Percentiles rank a stretch among this genome's conserved stretches.
These are phyloP conservation scores for Trichophyton mentagrophytes DNA, from an alignment of 2,329 filamentous ascomycete genomes.

Conservation along the genomic window DNA sequence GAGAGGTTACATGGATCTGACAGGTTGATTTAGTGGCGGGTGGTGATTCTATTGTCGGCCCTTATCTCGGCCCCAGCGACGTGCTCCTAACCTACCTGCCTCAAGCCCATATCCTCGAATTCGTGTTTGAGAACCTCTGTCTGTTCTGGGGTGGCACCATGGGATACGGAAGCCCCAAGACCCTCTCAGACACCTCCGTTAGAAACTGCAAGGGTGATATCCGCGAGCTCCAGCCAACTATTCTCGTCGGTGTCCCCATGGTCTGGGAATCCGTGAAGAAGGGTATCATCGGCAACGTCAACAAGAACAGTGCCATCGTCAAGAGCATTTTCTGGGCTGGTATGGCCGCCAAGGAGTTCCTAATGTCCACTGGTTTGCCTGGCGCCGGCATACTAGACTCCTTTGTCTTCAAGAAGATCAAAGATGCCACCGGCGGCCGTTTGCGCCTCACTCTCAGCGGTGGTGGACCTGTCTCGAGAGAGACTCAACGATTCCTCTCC, in stretches of 20 bases:
- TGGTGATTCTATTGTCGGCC: slow-evolving; percentile 62
- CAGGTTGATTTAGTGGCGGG: slow-evolving; percentile 51
- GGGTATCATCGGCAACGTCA: slow-evolving; percentile 71
- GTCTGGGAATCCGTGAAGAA: slow-evolving; percentile 98
- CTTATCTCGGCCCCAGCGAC: slow-evolving; percentile 65
- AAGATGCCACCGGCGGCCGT: slow-evolving; percentile 74
- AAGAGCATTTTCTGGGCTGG: slow-evolving; percentile 67
- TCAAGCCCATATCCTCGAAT: slow-evolving; percentile 90
- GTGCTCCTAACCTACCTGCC: slow-evolving; percentile 81
- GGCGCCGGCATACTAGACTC: slow-evolving; percentile 57
- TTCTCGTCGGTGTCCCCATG: slow-evolving; percentile 87
- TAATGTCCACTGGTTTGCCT: slow-evolving; percentile 42
- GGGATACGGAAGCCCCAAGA: slow-evolving; percentile 78
- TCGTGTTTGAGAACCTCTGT: slow-evolving; percentile 84
- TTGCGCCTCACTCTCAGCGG: slow-evolving; percentile 90
- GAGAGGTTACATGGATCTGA: background rate
- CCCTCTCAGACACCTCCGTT: slow-evolving; percentile 72
- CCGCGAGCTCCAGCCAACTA: slow-evolving; percentile 74
- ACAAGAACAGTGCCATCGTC: slow-evolving; percentile 54
- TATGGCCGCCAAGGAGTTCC: slow-evolving; percentile 47
- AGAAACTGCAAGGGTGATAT: slow-evolving; percentile 90
- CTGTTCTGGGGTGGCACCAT: slow-evolving; percentile 82
- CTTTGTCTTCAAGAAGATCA: slow-evolving; percentile 84
- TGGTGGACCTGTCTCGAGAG: slow-evolving; percentile 75
- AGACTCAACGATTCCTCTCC: slow-evolving; percentile 82